Evolutionary conservation across 192 early-diverging fungal species (phyloP), one percentile per base, ranked within the genome.

Genomic region (Coemansia sp.): DNA sequence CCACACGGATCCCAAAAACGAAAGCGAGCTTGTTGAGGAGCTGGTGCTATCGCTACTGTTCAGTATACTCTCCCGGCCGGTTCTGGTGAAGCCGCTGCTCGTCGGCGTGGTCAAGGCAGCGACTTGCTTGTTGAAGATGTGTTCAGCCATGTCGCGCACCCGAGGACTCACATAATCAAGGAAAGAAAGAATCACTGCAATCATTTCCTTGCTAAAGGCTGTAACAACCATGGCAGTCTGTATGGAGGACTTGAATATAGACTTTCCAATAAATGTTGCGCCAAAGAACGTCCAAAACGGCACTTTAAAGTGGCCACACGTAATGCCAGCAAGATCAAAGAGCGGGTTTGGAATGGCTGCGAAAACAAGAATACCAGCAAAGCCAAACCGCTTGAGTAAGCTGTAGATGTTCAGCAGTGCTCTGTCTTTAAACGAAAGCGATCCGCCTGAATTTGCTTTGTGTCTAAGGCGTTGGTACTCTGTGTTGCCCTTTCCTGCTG

Each of bases 341-440:
- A 98, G 77, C 15, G 95, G 95, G 60, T 98, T 98, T n/a, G 96
- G 96, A 61, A 97, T 92, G 80, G 93, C 95, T 23, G 96, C 96
- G 77, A 90, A 93, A 4, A 95, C 61, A 28, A 98, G 84, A 29
- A 98, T 98, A 45, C 94, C 96, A 58, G 87, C 85, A 69, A 98
- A 98, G 1, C 94, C 96, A 20, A 93, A 78, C 4, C 83, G 84
- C 60, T 86, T 86, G 68, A 98, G 84, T 33, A 93, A 64, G 13
- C 84, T 64, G 80, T 91, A 85, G 37, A 96, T 81, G 60, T 77
- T 73, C 8, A 91, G 70, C 30, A 94, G 81, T 6, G 85, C 84
- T 2, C 82, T 77, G 61, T 93, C 92, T 45, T 90, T 90, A 23
- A 90, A 64, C 12, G 89, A 85, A 4, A 88, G 84, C 26, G 68